phyloP scores from a whole-genome alignment of 768 basidiomycete species.

The Hydnum rufescens region DNA sequence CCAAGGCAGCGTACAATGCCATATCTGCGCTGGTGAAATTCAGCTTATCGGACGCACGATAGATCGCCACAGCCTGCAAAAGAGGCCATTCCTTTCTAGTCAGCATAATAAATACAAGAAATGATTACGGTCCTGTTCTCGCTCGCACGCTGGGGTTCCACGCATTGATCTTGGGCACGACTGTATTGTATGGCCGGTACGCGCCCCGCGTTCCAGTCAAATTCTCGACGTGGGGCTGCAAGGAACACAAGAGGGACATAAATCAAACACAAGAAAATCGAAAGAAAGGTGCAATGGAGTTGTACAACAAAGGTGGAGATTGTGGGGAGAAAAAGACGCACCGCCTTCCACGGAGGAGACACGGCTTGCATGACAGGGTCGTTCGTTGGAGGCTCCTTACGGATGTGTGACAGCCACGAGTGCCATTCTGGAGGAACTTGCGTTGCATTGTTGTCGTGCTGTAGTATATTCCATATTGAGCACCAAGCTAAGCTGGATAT shows the following conservation, averaged over 20 bases:
- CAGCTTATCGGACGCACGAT: too few species aligned
- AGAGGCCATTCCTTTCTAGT: too few species aligned
- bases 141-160: constrained; percentile 92
- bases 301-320: background rate
- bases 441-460: constrained; percentile 78
- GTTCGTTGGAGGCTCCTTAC: constrained; percentile 55
- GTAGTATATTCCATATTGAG: constrained; percentile 3
- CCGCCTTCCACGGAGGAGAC: constrained; percentile 67
- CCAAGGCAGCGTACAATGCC: too few species aligned
- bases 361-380: constrained; percentile 51
- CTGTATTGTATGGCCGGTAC: constrained; percentile 78
- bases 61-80: too few species aligned
- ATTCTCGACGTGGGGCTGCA: constrained; percentile 68
- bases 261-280: background rate
- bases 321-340: constrained; percentile 22
- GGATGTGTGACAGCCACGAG: constrained; percentile 83
- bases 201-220: constrained; percentile 86
- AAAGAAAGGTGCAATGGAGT: too few species aligned
- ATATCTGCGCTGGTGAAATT: too few species aligned
- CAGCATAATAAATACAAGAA: too few species aligned
- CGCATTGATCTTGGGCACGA: constrained; percentile 53
- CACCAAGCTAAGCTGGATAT: background rate
- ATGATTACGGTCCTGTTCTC: too few species aligned
- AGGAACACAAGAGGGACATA: background rate
- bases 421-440: constrained; percentile 97